Evolutionary conservation across 176 grass and related monocot genomes (phyloP).

Genomic region (Poa annua): DNA sequence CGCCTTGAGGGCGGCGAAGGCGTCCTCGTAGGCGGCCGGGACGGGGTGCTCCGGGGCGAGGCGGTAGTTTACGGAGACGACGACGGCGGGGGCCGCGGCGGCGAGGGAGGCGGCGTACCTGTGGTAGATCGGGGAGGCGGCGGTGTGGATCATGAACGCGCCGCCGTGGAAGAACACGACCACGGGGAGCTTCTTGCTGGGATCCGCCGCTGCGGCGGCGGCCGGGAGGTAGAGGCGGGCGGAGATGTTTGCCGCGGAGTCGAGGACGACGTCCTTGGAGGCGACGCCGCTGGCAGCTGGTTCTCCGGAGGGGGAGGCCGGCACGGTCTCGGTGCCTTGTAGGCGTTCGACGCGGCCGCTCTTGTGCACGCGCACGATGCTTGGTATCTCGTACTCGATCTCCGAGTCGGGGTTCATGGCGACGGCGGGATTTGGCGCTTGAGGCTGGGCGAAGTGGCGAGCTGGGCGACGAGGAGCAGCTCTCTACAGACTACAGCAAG

Average conservation of each 20-base stretch:
- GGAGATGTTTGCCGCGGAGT: conserved; percentile 43
- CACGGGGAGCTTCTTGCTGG: conserved; percentile 55
- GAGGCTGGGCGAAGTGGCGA: conserved; percentile 30
- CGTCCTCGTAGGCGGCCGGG: conserved; percentile 83
- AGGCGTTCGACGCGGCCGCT: conserved; percentile 67
- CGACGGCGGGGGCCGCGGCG: conserved; percentile 35
- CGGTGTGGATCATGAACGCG: conserved; percentile 68
- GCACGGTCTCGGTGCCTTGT: conserved; percentile 53
- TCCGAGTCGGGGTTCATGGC: neutral
- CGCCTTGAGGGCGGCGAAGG: conserved; percentile 63
- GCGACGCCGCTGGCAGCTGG: conserved; percentile 41
- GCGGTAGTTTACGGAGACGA: conserved; percentile 68
- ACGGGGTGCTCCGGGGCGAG: conserved; percentile 78
- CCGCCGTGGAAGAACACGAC: conserved; percentile 90
- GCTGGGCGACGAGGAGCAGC: conserved; percentile 26
- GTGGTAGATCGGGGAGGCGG: conserved; percentile 66
- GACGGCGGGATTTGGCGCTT: neutral
- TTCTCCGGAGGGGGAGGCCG: conserved; percentile 52
- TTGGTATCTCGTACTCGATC: conserved; percentile 55
- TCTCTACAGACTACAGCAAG: neutral
- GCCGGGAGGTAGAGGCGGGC: conserved; percentile 69
- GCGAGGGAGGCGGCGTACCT: conserved; percentile 55
- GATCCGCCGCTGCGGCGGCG: neutral
- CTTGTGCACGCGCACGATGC: conserved; percentile 49
- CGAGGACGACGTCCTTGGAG: conserved; percentile 67